A percentile compares a stretch with the other conserved stretches of the same genome.
These are phyloP conservation scores for Penicillium sp. DNA, from an alignment of 2,329 filamentous ascomycete species.

Conservation along the genomic window DNA sequence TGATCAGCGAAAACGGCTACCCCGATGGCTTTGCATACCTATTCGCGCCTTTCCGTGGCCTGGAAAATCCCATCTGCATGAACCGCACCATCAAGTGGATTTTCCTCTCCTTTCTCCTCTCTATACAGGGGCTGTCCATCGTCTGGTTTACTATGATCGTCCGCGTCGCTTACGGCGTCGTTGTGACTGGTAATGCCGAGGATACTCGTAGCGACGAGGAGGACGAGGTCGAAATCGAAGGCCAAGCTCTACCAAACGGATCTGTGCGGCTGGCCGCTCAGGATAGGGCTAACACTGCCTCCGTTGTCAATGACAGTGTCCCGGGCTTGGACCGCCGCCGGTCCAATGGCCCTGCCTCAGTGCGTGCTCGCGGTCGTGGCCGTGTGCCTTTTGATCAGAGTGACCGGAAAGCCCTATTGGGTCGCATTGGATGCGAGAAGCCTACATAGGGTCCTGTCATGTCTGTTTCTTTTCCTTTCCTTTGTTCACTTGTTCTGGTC, in stretches of 20 bases:
- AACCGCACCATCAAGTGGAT: slow-evolving; percentile 69
- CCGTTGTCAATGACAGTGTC: slow-evolving; percentile 25
- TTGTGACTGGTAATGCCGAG: slow-evolving; percentile 73
- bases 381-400: slow-evolving; percentile 42
- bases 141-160: slow-evolving; percentile 91
- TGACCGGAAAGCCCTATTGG: slow-evolving; percentile 69
- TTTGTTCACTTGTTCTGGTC: neutral
- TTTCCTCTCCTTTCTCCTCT: slow-evolving; percentile 74
- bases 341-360: slow-evolving; percentile 34
- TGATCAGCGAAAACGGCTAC: slow-evolving; percentile 35
- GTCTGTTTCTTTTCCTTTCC: neutral
- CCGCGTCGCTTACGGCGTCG: slow-evolving; percentile 74
- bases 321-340: slow-evolving; percentile 34
- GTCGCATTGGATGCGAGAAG: slow-evolving; percentile 81
- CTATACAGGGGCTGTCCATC: slow-evolving; percentile 76
- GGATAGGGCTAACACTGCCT: slow-evolving; percentile 23
- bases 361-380: slow-evolving; percentile 38
- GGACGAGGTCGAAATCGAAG: slow-evolving; percentile 54
- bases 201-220: slow-evolving; percentile 82
- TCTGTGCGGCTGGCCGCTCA: slow-evolving; percentile 21
- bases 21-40: slow-evolving; percentile 59
- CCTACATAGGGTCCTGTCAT: slow-evolving; percentile 36
- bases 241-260: slow-evolving; percentile 26
- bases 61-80: slow-evolving; percentile 76
- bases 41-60: slow-evolving; percentile 69